Percentiles rank a stretch among this genome's conserved stretches.
Conservation (phyloP, 768 basidiomycete species). For the Cystofilobasidium bisporidii region DNA sequence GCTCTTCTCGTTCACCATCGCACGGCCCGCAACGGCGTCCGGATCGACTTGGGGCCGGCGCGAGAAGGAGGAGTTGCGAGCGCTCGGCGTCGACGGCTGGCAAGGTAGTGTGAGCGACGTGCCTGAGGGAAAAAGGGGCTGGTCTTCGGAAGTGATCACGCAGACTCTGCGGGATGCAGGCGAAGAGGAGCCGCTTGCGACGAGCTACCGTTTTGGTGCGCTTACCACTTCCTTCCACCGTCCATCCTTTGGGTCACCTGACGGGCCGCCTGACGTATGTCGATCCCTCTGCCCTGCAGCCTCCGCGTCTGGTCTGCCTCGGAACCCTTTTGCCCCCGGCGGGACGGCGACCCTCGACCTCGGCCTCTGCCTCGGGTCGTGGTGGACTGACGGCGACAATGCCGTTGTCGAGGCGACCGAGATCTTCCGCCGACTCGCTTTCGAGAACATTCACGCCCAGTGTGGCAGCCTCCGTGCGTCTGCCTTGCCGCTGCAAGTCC, state of each 20-base stretch:
- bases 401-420: slow-evolving; percentile 31
- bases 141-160: slow-evolving; percentile 15
- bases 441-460: slow-evolving; percentile 30
- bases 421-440: slow-evolving; percentile 40
- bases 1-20: slow-evolving; percentile 43
- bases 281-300: background rate
- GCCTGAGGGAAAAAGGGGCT: slow-evolving; percentile 6
- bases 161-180: background rate
- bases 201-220: slow-evolving; percentile 18
- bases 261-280: too few relatives aligned
- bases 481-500: background rate
- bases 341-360: slow-evolving; percentile 28
- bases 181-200: slow-evolving; percentile 27
- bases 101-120: slow-evolving; percentile 29
- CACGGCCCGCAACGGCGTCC: slow-evolving; percentile 29
- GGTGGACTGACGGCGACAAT: slow-evolving; percentile 24
- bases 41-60: slow-evolving; percentile 24
- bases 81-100: slow-evolving; percentile 33
- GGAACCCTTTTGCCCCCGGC: background rate
- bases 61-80: slow-evolving; percentile 20
- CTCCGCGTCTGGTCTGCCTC: slow-evolving; percentile 14
- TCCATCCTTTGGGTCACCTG: too few relatives aligned
- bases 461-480: slow-evolving; percentile 41
- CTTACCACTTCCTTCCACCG: background rate
- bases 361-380: slow-evolving; percentile 32